Base-by-base conservation (phyloP, 139 green algal genomes). In the Coelastrella sp. region DNA sequence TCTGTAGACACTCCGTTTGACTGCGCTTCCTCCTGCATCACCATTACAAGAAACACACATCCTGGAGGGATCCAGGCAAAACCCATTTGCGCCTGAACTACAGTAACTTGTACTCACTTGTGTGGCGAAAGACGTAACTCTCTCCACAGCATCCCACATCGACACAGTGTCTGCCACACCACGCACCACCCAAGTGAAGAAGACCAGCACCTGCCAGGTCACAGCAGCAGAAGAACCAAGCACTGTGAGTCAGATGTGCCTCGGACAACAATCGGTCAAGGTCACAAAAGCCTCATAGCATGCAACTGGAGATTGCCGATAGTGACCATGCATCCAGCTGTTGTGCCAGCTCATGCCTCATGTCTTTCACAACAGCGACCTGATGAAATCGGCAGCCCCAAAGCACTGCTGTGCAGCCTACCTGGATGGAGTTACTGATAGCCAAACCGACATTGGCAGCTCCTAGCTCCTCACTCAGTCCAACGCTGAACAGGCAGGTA, bases 361-460 rank as follows among this genome's bases (percentile, higher is more conserved):
- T n/a, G n/a, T n/a, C n/a, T n/a, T n/a, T n/a, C n/a, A n/a, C n/a
- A n/a, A n/a, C n/a, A n/a, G n/a, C n/a, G n/a, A n/a, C n/a, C n/a
- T n/a, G n/a, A 68, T 68, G 61, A 68, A 7, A 68, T 68, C 7
- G 7, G 10, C 61, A 68, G 7, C 7, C 10, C 61, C 61, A 10
- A 68, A 17, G 61, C 7, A 68, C 7, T 17, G 10, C 7, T 7
- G 7, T 68, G 7, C 14, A 7, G 14, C 91, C 6, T 79, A 92
- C 92, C 92, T 95, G 94, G 86, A 96, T 96, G 86, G 93, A 95
- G 90, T 96, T 95, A 73, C 91, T 95, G 91, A 96, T 95, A 23
- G 94, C 93, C 14, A 96, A 89, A 3, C 94, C 94, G 11, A 96
- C 94, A 59, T 92, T 91, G 17, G 93, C 88, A 47, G 93, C 83